A percentile compares a stretch with the other conserved stretches of the same genome.
These are phyloP conservation scores for Aspergillus persii DNA, from an alignment of 2,329 filamentous ascomycete genomes.

Conservation along the genomic window DNA sequence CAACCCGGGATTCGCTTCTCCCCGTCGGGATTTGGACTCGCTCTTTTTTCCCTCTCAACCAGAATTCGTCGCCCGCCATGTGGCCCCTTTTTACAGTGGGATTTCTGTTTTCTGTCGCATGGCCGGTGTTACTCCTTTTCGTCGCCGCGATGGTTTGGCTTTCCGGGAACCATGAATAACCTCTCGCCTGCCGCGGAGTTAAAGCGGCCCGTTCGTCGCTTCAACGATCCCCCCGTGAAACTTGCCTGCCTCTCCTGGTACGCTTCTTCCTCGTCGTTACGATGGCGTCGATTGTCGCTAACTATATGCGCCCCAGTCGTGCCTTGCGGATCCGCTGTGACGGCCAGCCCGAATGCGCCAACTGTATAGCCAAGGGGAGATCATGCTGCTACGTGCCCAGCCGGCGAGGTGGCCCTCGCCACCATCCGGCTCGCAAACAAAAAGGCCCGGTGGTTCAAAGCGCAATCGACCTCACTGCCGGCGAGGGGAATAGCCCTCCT, in stretches of 20 bases:
- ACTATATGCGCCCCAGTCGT: slow-evolving; percentile 32
- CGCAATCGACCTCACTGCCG: neutral
- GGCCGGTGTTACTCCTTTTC: neutral
- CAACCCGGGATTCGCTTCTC: slow-evolving; percentile 13
- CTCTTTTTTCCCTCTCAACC: slow-evolving; percentile 1
- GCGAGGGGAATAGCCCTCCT: neutral
- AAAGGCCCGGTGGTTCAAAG: neutral
- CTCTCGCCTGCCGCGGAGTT: neutral
- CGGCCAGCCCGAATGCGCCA: slow-evolving; percentile 44
- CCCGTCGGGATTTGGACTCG: slow-evolving; percentile 15
- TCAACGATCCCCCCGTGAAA: slow-evolving; percentile 47
- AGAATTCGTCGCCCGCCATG: slow-evolving; percentile 1
- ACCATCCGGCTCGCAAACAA: slow-evolving; percentile 1
- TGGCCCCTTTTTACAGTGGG: neutral
- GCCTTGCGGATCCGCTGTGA: slow-evolving; percentile 50
- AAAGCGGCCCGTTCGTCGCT: neutral
- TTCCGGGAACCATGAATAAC: neutral
- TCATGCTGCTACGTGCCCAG: slow-evolving; percentile 17
- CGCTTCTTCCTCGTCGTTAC: slow-evolving; percentile 17
- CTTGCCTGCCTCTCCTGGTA: slow-evolving; percentile 53
- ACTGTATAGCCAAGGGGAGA: slow-evolving; percentile 29
- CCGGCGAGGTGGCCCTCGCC: slow-evolving; percentile 2
- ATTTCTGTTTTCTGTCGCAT: neutral
- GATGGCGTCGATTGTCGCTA: neutral
- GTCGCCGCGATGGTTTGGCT: neutral